Evolutionary conservation across 768 basidiomycete species (phyloP).

Genomic region (Roridomyces roridus): DNA sequence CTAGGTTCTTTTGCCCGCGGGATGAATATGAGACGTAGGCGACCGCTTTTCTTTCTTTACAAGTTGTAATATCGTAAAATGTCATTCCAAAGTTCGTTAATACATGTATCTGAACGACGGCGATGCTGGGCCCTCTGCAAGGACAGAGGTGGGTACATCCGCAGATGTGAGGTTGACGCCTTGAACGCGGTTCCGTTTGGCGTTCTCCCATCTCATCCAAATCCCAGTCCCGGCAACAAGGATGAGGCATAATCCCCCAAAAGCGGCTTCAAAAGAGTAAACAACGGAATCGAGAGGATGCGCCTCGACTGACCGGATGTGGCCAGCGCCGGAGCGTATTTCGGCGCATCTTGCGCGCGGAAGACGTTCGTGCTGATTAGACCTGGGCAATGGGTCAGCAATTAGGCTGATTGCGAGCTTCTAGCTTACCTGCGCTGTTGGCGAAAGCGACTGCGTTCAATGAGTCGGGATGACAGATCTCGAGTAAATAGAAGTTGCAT

Average conservation of each 20-base stretch:
- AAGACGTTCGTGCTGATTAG: constrained; percentile 60
- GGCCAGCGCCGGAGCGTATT: constrained; percentile 54
- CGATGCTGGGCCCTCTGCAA: constrained; percentile 48
- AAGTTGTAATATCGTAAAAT: background rate
- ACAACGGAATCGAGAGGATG: background rate
- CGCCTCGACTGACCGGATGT: constrained; percentile 43
- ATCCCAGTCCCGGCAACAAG: constrained; percentile 50
- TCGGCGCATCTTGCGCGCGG: constrained; percentile 54
- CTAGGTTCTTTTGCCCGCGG: constrained; percentile 23
- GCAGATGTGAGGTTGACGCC: constrained; percentile 46
- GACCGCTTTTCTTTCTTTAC: too few species aligned
- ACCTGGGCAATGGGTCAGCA: constrained; percentile 38
- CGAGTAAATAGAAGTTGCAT: too few species aligned
- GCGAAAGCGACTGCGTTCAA: constrained; percentile 47
- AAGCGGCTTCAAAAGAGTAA: constrained; percentile 40
- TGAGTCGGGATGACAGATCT: too few species aligned
- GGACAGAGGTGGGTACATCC: constrained; percentile 51
- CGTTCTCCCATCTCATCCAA: constrained; percentile 58
- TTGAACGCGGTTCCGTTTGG: constrained; percentile 47
- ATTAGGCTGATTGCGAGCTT: background rate
- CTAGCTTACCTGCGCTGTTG: constrained; percentile 37
- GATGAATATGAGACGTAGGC: too few species aligned
- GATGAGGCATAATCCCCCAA: constrained; percentile 52
- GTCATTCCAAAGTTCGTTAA: constrained; percentile 27
- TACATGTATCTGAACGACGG: constrained; percentile 57